Evolutionary conservation across 768 basidiomycete species (phyloP), one percentile per base, ranked within the genome.

Genomic region (Tricholoma saponaceum): DNA sequence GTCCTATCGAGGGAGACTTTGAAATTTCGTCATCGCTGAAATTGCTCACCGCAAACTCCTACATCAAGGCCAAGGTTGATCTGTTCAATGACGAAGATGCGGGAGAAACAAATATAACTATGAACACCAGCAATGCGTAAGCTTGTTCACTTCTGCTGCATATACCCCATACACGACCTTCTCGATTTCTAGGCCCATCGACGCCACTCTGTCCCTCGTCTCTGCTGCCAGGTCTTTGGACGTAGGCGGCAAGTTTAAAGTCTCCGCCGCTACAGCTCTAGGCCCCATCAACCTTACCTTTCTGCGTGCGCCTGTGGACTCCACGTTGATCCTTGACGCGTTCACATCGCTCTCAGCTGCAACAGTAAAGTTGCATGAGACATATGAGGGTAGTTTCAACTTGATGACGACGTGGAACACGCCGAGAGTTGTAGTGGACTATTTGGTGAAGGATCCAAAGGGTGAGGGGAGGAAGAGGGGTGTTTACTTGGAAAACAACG

Each of bases 1-100:
- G 74, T n/a, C 63, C 60, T 7, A 81, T 87, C 33, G 58, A 58
- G 3, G 85, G 85, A 9, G 63, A 60, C 30, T 83, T 81, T 70
- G 74, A 74, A 20, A 64, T 68, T 8, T 67, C 72, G 0, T 58
- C 62, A 0, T 65, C 64, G 20, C 65, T 77, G 14, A 57, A 43
- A 5, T 57, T 77, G 16, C 20, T 60, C 12, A 77, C 77, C 18
- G 60, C 72, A 20, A 83, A 84, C 59, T 71, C 72, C 1, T 66
- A 52, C 2, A 75, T 87, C 52, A 53, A 69, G 4, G 70, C 72
- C 0, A 63, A 66, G 16, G 76, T 84, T 25, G 71, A 67, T 26
- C 58, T 85, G 46, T 57, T 65, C 58, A 71, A 60, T 68, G 74
- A 62, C 52, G 59, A 62, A 46, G 66, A 60, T 32, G 63, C 57